phyloP scores from a whole-genome alignment of 768 basidiomycete genomes.

The Cystobasidiopsis lactophilus region DNA sequence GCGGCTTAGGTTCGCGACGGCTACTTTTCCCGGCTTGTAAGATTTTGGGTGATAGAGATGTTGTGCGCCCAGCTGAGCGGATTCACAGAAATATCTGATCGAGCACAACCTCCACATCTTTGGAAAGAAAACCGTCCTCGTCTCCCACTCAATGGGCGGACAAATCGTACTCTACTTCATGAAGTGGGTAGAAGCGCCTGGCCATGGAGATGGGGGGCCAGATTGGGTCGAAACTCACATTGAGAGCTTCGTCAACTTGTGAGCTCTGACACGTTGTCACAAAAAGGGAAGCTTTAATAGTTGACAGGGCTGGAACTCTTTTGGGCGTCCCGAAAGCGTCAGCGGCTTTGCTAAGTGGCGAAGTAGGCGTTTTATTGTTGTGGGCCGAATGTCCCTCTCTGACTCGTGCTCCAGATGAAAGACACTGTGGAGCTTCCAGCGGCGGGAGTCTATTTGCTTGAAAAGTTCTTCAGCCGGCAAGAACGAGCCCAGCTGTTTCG shows the following conservation, averaged over 20 bases:
- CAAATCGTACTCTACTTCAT: slow-evolving; percentile 20
- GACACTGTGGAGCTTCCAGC: slow-evolving; percentile 44
- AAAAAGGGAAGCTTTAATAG: slow-evolving; percentile 18
- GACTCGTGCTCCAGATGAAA: slow-evolving; percentile 11
- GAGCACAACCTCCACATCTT: slow-evolving; percentile 57
- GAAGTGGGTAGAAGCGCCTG: slow-evolving; percentile 55
- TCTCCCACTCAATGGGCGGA: slow-evolving; percentile 25
- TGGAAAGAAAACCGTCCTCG: slow-evolving; percentile 56
- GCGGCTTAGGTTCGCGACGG: too few relatives aligned
- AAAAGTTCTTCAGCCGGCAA: slow-evolving; percentile 65
- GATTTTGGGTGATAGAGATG: background rate
- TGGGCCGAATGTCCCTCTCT: too few relatives aligned
- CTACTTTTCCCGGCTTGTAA: slow-evolving; percentile 42
- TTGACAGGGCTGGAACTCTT: slow-evolving; percentile 70
- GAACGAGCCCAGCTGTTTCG: slow-evolving; percentile 78
- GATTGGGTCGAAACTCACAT: slow-evolving; percentile 81
- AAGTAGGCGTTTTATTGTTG: slow-evolving; percentile 91
- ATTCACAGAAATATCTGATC: slow-evolving; percentile 46
- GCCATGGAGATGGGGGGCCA: slow-evolving; percentile 56
- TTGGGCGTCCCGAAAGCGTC: slow-evolving; percentile 64
- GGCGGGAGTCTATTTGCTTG: slow-evolving; percentile 37
- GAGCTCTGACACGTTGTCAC: background rate
- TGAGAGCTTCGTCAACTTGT: slow-evolving; percentile 40
- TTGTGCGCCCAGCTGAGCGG: background rate
- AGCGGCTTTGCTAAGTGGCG: slow-evolving; percentile 81